Conservation (phyloP, 139 green algal species). For the Mesotaenium endlicherianum region DNA sequence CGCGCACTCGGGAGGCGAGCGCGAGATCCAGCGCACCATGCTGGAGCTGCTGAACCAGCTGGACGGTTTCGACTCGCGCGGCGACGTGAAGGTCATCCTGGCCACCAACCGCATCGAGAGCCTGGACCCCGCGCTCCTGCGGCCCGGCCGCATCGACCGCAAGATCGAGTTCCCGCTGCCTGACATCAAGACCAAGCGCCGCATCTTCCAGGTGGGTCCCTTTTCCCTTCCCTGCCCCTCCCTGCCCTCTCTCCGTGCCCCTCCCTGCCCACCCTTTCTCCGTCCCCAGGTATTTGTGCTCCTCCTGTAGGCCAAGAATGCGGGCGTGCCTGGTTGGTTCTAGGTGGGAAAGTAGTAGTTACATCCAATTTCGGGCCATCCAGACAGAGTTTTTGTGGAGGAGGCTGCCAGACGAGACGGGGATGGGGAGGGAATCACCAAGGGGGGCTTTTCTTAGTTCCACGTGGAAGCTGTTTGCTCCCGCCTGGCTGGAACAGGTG, state of each 20-base stretch:
- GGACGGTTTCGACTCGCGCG: conserved; percentile 92
- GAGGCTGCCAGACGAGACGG: too few relatives aligned
- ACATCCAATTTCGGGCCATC: too few relatives aligned
- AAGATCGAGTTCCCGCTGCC: conserved; percentile 99
- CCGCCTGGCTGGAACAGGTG: too few relatives aligned
- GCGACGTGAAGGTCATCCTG: conserved; percentile 99
- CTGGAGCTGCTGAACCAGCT: conserved; percentile 98
- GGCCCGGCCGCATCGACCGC: conserved; percentile 83
- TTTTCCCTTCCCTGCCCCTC: background rate
- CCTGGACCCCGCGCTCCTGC: conserved; percentile 93
- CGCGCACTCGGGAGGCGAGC: conserved; percentile 83
- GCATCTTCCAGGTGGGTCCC: conserved; percentile 87
- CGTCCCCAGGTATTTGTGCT: background rate
- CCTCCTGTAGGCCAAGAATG: too few relatives aligned
- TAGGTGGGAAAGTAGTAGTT: too few relatives aligned
- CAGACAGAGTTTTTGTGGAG: too few relatives aligned
- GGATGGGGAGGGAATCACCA: too few relatives aligned
- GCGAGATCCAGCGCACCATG: conserved; percentile 98
- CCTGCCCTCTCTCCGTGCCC: background rate
- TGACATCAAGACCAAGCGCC: conserved; percentile 96
- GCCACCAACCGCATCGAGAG: conserved; percentile 97
- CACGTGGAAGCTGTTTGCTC: too few relatives aligned
- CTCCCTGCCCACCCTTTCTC: background rate
- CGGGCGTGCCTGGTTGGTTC: too few relatives aligned
- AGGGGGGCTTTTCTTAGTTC: too few relatives aligned